These are phyloP conservation scores for Chamaecyparis obtusa DNA, from an alignment of 75 land plant species.

Conservation along the genomic window DNA sequence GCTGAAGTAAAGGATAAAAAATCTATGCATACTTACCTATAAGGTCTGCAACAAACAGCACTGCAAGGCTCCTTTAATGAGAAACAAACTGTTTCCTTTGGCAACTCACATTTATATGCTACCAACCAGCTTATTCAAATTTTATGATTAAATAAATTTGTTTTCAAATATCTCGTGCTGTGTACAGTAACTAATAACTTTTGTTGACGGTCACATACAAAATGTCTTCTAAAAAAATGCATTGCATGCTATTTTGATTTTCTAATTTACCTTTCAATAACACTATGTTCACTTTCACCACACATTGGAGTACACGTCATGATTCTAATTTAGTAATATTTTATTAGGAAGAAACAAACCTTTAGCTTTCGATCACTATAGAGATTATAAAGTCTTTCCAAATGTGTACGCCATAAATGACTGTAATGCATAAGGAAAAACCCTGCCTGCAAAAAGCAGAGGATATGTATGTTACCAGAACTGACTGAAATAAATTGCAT, in stretches of 20 bases:
- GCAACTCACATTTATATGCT: background rate
- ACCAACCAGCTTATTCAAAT: background rate
- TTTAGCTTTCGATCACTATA: conserved; percentile 71
- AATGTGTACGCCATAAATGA: conserved; percentile 66
- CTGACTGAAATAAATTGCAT: background rate
- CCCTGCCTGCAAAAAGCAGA: conserved; percentile 54
- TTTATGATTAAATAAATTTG: background rate
- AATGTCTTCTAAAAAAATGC: background rate
- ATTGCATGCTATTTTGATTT: background rate
- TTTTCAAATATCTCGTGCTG: background rate
- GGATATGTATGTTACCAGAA: background rate
- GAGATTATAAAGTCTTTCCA: conserved; percentile 64
- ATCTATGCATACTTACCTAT: background rate
- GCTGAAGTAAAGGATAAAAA: no score
- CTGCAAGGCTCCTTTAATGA: background rate
- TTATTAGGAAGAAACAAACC: conserved; percentile 29
- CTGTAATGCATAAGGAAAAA: conserved; percentile 76
- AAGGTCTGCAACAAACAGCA: background rate
- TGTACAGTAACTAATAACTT: background rate
- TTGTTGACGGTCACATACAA: background rate
- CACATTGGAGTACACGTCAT: background rate
- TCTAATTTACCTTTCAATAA: background rate
- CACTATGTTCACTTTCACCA: background rate
- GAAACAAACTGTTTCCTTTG: background rate
- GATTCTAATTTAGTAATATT: background rate